These are phyloP conservation scores for Euphrasia confusa DNA, from an alignment of 257 asterid genomes.

Conservation along the genomic window DNA sequence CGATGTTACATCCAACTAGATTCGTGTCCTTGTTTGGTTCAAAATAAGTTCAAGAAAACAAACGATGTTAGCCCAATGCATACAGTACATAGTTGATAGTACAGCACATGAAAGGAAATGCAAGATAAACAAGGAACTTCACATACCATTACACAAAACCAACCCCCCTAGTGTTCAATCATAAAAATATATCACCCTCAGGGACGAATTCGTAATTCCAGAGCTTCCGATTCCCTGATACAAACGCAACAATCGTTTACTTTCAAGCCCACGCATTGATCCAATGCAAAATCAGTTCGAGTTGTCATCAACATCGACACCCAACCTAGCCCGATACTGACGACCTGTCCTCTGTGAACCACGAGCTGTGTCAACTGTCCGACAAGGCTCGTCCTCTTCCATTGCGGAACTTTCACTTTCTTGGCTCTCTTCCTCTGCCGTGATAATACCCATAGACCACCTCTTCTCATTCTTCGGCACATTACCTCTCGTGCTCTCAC, in stretches of 20 bases:
- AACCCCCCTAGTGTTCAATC: too few species aligned
- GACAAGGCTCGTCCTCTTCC: constrained; percentile 57
- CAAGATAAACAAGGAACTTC: not conserved
- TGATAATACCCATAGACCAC: constrained; percentile 31
- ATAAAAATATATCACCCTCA: too few species aligned
- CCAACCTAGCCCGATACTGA: constrained; percentile 48
- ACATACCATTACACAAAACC: too few species aligned
- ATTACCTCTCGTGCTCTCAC: constrained; percentile 28
- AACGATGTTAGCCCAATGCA: too few species aligned
- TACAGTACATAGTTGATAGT: too few species aligned
- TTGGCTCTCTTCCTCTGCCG: constrained; percentile 38
- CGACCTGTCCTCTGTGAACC: constrained; percentile 46
- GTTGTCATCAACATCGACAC: constrained; percentile 18
- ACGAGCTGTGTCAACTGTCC: constrained; percentile 20
- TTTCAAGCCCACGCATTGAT: too few species aligned
- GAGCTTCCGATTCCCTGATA: too few species aligned
- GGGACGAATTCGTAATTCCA: too few species aligned
- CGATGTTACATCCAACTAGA: too few species aligned
- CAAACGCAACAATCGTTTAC: too few species aligned
- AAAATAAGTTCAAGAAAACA: too few species aligned
- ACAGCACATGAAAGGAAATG: not conserved
- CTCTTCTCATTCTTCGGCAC: constrained; percentile 30
- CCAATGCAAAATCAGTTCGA: constrained; percentile 10
- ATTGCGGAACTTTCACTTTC: constrained; percentile 47
- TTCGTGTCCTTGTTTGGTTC: too few species aligned